Evolutionary conservation across 176 grass and related monocot species (phyloP).

Genomic region (Oryza longistaminata): DNA sequence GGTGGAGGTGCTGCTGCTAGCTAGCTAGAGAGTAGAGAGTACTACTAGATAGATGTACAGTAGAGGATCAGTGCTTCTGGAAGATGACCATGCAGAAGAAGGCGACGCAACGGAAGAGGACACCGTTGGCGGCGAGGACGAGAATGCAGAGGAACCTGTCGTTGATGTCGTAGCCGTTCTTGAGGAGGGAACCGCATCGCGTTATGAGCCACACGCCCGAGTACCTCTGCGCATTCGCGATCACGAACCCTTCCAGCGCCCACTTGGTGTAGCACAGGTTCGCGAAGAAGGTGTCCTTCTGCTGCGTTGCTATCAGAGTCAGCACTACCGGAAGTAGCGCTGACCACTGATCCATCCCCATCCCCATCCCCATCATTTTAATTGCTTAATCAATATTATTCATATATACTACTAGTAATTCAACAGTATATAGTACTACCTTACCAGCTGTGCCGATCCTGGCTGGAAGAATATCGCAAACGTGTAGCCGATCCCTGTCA

Average conservation of each 20-base stretch:
- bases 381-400: no score
- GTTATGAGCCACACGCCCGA: conserved; percentile 85
- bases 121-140: conserved; percentile 56
- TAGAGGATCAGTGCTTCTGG: no score
- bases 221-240: conserved; percentile 77
- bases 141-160: conserved; percentile 63
- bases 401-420: no score
- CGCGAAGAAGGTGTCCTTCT: conserved; percentile 49
- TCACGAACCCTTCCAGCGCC: conserved; percentile 83
- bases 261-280: conserved; percentile 94
- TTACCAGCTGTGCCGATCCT: conserved; percentile 71
- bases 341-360: conserved; percentile 59
- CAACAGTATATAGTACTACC: no score
- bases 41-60: no score
- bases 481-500: conserved; percentile 82
- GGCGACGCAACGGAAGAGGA: conserved; percentile 74
- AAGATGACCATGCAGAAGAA: conserved; percentile 36
- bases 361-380: no score
- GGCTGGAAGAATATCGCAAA: conserved; percentile 92
- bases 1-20: no score
- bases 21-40: no score
- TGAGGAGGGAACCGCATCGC: conserved; percentile 62
- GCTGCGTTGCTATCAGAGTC: conserved; percentile 71
- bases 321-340: conserved; percentile 77
- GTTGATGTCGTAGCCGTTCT: conserved; percentile 66